Evolutionary conservation across 371 early-diverging fungal genomes (phyloP).

Genomic region (Mortierella polycephala): DNA sequence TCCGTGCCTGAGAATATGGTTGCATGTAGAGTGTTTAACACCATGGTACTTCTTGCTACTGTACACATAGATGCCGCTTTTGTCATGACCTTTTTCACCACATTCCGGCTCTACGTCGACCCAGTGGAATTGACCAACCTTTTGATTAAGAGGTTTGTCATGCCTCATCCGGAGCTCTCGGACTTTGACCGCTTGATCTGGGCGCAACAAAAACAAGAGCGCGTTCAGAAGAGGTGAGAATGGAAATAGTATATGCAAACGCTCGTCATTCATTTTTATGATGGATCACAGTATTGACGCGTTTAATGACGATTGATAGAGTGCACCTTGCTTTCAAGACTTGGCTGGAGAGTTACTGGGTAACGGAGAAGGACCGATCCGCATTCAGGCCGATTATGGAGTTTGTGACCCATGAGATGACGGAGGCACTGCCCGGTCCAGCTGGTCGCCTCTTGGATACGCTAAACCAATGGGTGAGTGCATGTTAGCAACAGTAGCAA

Average conservation of each 20-base stretch:
- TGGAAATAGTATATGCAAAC: not conserved
- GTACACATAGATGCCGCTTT: constrained; percentile 72
- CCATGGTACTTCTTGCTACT: not conserved
- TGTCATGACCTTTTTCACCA: constrained; percentile 83
- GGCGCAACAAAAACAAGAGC: constrained; percentile 85
- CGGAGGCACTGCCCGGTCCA: constrained; percentile 57
- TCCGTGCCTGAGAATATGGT: too few relatives aligned
- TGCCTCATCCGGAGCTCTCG: constrained; percentile 71
- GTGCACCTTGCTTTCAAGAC: constrained; percentile 44
- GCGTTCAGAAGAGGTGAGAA: constrained; percentile 66
- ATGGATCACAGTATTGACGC: constrained; percentile 46
- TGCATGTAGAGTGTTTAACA: too few relatives aligned
- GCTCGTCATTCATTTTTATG: too few relatives aligned
- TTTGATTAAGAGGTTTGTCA: constrained; percentile 73
- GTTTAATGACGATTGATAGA: constrained; percentile 31
- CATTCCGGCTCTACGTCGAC: constrained; percentile 83
- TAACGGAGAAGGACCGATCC: constrained; percentile 38
- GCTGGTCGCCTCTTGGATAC: constrained; percentile 39
- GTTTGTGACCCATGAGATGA: constrained; percentile 76
- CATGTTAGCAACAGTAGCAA: not conserved
- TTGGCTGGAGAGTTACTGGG: constrained; percentile 51
- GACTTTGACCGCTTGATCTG: constrained; percentile 78
- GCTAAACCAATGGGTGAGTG: constrained; percentile 42
- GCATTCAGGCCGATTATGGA: constrained; percentile 87
- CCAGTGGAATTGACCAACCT: constrained; percentile 76